Conservation (phyloP, 2,329 filamentous ascomycete species). For the Botrytis hyacinthi region DNA sequence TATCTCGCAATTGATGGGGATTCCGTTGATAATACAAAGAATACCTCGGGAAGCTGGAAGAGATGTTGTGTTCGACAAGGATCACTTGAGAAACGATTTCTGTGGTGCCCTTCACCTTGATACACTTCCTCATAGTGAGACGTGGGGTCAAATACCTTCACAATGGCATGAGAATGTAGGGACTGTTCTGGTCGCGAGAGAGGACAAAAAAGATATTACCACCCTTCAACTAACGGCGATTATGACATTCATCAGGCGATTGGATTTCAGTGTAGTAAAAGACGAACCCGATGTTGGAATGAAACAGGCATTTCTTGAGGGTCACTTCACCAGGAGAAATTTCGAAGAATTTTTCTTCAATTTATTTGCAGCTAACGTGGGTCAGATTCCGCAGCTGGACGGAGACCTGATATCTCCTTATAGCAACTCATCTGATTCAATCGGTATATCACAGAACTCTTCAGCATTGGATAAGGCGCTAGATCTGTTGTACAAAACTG, state of each 20-base stretch:
- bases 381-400: too few relatives aligned
- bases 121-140: background rate
- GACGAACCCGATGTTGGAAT: background rate
- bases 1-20: background rate
- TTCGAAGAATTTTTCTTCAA: background rate
- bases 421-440: background rate
- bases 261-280: too few relatives aligned
- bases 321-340: background rate
- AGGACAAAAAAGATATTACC: background rate
- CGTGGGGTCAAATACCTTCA: background rate
- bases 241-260: fast-evolving
- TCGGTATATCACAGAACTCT: background rate
- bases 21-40: background rate
- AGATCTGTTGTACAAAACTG: too few relatives aligned
- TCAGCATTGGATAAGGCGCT: fast-evolving
- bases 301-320: too few relatives aligned
- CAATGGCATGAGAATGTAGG: background rate
- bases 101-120: background rate
- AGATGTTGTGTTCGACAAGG: background rate
- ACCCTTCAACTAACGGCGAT: background rate
- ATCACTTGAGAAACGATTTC: background rate
- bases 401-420: background rate
- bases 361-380: fast-evolving
- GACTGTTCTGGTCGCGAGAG: background rate
- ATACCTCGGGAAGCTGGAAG: background rate